A percentile compares a stretch with the other conserved stretches of the same genome.
These are phyloP conservation scores for Dendrocalamus latiflorus DNA, from an alignment of 202 grass and related monocot species.

Conservation along the genomic window DNA sequence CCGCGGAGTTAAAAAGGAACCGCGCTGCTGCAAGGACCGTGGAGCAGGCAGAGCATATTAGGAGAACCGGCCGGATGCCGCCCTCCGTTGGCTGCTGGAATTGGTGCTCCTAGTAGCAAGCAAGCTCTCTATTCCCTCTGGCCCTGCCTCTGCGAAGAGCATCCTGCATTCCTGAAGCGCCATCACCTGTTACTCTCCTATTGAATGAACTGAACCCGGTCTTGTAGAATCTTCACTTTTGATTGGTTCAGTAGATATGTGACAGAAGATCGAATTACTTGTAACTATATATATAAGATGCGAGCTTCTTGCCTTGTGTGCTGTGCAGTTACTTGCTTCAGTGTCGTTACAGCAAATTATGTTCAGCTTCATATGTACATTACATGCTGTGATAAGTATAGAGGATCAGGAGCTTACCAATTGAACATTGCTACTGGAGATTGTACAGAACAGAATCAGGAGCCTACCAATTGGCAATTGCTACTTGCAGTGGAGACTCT, in stretches of 20 bases:
- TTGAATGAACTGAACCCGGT: not conserved
- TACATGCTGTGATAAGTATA: not conserved
- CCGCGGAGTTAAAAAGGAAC: constrained; percentile 50
- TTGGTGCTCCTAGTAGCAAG: constrained; percentile 58
- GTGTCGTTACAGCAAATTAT: not conserved
- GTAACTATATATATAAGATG: constrained; percentile 25
- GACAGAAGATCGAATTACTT: not conserved
- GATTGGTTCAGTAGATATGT: constrained; percentile 30
- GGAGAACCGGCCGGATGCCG: constrained; percentile 70
- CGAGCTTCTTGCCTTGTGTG: not conserved
- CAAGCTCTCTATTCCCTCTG: not conserved
- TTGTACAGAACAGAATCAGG: not conserved
- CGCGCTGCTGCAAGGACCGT: constrained; percentile 51
- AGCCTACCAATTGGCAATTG: constrained; percentile 23
- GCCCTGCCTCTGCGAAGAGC: not conserved
- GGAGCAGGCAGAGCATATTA: constrained; percentile 77
- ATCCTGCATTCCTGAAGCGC: not conserved
- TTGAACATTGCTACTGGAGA: too few relatives aligned
- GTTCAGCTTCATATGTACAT: not conserved
- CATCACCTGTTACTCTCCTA: not conserved
- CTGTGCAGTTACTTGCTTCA: not conserved
- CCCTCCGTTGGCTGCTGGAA: constrained; percentile 61
- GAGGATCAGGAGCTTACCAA: too few relatives aligned
- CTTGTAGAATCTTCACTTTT: not conserved
- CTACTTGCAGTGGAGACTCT: too few relatives aligned